Conservation (phyloP, 345 rosid genomes). For the Citrus cavaleriei region DNA sequence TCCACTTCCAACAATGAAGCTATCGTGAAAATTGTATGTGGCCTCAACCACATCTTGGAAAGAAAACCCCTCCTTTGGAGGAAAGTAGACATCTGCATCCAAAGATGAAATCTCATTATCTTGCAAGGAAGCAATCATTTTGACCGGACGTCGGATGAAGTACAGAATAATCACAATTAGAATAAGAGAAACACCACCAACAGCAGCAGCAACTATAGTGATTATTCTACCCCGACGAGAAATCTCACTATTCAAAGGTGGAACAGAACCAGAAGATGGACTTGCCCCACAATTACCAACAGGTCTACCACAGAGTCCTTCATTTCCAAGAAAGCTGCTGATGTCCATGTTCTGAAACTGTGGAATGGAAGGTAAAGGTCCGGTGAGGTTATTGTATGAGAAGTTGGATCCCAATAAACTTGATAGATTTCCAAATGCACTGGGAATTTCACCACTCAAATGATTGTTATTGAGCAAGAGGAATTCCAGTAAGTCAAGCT, state of each 20-base stretch:
- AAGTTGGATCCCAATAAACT: slow-evolving; percentile 90
- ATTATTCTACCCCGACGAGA: slow-evolving; percentile 53
- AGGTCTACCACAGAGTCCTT: slow-evolving; percentile 78
- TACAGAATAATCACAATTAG: slow-evolving; percentile 59
- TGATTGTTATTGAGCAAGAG: slow-evolving; percentile 77
- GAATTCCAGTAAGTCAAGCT: slow-evolving; percentile 57
- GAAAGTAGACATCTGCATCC: slow-evolving; percentile 65
- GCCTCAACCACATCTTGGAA: slow-evolving; percentile 82
- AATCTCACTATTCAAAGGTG: slow-evolving; percentile 17
- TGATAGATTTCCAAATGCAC: slow-evolving; percentile 53
- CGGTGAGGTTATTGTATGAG: slow-evolving; percentile 75
- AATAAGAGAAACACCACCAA: slow-evolving; percentile 76
- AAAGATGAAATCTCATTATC: slow-evolving; percentile 42
- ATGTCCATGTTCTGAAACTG: slow-evolving; percentile 61
- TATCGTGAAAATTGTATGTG: slow-evolving; percentile 72
- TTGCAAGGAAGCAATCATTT: slow-evolving; percentile 38
- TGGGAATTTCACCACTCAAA: slow-evolving; percentile 72
- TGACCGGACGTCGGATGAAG: slow-evolving; percentile 53
- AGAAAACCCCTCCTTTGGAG: slow-evolving; percentile 80
- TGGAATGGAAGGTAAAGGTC: slow-evolving; percentile 56
- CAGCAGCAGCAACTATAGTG: slow-evolving; percentile 45
- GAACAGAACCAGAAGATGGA: slow-evolving; percentile 32
- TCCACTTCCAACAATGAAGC: slow-evolving; percentile 80
- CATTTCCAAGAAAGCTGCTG: slow-evolving; percentile 64
- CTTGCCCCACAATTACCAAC: slow-evolving; percentile 43